phyloP scores from a whole-genome alignment of 305 asterid species.

The Euphrasia arctica region DNA sequence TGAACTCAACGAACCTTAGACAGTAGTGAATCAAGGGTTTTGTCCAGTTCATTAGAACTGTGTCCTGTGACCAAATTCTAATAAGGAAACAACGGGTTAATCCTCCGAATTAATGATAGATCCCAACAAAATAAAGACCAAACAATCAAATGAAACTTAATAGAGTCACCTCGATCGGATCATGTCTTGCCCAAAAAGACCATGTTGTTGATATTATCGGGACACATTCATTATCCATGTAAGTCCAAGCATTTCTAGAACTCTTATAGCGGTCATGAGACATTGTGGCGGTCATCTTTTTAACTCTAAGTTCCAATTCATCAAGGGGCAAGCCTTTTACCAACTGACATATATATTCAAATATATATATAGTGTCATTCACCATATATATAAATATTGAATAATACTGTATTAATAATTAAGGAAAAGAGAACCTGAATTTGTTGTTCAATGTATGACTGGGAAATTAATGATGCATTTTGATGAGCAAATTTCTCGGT shows the following conservation, averaged over 20 bases:
- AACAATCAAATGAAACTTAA: not conserved
- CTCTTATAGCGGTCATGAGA: not conserved
- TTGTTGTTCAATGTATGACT: not conserved
- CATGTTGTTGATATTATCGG: not conserved
- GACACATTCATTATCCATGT: not conserved
- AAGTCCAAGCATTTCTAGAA: not conserved
- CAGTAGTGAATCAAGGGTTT: not conserved
- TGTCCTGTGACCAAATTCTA: not conserved
- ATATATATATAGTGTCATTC: not conserved
- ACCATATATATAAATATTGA: not conserved
- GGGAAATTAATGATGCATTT: not conserved
- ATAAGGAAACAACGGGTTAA: not conserved
- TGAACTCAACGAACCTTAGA: not conserved
- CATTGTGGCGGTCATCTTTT: not conserved
- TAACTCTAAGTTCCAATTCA: not conserved
- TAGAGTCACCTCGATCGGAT: too few species aligned
- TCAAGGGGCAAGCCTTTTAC: not conserved
- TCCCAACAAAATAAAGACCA: too few species aligned
- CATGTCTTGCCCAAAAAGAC: too few species aligned
- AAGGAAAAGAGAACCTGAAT: not conserved
- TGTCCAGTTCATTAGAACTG: not conserved
- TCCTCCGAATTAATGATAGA: not conserved
- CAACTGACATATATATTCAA: not conserved
- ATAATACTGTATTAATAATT: not conserved
- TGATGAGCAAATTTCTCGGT: not conserved